Conservation (phyloP, 1,284 basidiomycete genomes). For the Dichomitus squalens region DNA sequence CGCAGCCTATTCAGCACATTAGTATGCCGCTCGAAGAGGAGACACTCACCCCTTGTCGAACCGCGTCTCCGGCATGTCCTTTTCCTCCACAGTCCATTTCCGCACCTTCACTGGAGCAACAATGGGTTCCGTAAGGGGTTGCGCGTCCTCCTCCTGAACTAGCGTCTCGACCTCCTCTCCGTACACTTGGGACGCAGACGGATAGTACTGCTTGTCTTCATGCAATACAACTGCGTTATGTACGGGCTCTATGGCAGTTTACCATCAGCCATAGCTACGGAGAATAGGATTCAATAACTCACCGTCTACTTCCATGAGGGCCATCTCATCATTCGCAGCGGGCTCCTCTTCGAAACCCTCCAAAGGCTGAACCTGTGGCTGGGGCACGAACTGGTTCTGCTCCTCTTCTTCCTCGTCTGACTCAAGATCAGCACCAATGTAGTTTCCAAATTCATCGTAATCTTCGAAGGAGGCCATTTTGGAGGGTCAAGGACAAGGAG, state of each 20-base stretch:
- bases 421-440: slow-evolving; percentile 91
- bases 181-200: slow-evolving; percentile 90
- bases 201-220: slow-evolving; percentile 99
- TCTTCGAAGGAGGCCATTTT: slow-evolving; percentile 82
- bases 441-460: slow-evolving; percentile 94
- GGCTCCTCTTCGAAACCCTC: slow-evolving; percentile 76
- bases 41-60: slow-evolving; percentile 87
- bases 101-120: slow-evolving; percentile 93
- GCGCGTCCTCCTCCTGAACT: slow-evolving; percentile 98
- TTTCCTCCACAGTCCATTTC: slow-evolving; percentile 91
- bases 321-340: slow-evolving; percentile 56
- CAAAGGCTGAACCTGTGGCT: slow-evolving; percentile 47
- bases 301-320: slow-evolving; percentile 85
- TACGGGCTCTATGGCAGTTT: slow-evolving; percentile 52
- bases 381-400: slow-evolving; percentile 48
- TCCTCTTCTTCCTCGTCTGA: slow-evolving; percentile 81
- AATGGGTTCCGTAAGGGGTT: slow-evolving; percentile 94
- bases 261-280: not conserved
- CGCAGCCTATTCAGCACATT: slow-evolving; percentile 9
- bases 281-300: slow-evolving; percentile 30
- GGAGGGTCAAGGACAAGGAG: not conserved
- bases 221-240: slow-evolving; percentile 92
- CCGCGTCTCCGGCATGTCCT: slow-evolving; percentile 89
- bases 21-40: slow-evolving; percentile 1
- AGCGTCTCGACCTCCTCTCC: slow-evolving; percentile 94